A percentile compares a stretch with the other conserved stretches of the same genome.
These are phyloP conservation scores for Emergomyces africanus DNA, from an alignment of 2,329 filamentous ascomycete genomes.

Conservation along the genomic window DNA sequence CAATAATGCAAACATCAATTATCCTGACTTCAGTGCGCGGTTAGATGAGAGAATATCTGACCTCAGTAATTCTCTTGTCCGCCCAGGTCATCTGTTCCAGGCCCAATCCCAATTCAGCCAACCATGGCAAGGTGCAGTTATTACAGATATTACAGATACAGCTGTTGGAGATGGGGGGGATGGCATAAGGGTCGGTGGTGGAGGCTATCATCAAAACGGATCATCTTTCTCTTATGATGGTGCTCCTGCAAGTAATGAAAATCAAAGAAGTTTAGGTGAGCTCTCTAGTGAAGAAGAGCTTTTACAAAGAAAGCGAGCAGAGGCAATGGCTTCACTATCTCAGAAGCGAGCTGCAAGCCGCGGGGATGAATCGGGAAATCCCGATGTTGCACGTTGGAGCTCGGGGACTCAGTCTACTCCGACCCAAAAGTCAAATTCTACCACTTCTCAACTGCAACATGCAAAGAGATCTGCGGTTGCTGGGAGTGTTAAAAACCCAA, in stretches of 20 bases:
- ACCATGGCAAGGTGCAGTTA: not conserved
- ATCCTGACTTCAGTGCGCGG: not conserved
- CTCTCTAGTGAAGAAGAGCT: not conserved
- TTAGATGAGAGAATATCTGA: slow-evolving; percentile 3
- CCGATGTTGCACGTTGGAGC: not conserved
- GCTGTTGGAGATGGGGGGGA: too few species aligned
- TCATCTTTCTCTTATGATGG: not conserved
- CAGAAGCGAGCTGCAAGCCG: slow-evolving; percentile 3
- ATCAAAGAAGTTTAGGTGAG: not conserved
- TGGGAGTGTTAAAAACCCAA: not conserved
- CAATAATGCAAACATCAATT: not conserved
- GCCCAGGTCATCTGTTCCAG: not conserved
- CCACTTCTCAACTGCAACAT: not conserved
- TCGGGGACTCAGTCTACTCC: not conserved
- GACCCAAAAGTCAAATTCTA: not conserved
- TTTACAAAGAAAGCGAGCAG: slow-evolving; percentile 2
- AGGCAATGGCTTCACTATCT: slow-evolving; percentile 2
- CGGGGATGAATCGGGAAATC: not conserved
- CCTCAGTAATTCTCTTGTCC: slow-evolving; percentile 3
- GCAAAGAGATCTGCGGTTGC: not conserved
- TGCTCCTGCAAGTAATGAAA: not conserved
- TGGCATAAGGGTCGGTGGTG: not conserved
- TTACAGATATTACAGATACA: not conserved
- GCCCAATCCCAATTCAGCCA: not conserved
- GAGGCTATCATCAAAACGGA: not conserved